Percentiles rank a stretch among this genome's conserved stretches.
These are phyloP conservation scores for Leccinum pallidistipes DNA, from an alignment of 1,284 basidiomycete species.

Conservation along the genomic window DNA sequence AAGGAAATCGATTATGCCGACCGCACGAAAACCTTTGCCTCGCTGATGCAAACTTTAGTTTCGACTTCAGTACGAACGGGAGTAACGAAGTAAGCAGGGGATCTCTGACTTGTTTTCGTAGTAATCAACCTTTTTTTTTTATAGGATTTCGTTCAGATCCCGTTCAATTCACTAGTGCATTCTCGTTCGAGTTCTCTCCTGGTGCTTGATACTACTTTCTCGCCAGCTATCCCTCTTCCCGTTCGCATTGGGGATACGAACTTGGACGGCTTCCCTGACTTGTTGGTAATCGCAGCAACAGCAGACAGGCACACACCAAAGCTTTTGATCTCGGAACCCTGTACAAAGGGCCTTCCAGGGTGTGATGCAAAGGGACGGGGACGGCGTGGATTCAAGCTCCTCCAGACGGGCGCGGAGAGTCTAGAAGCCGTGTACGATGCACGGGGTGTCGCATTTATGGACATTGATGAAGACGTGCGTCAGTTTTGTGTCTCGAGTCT, in stretches of 20 bases:
- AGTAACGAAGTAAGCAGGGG: slow-evolving; percentile 55
- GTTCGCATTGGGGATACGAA: slow-evolving; percentile 90
- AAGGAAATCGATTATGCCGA: slow-evolving; percentile 65
- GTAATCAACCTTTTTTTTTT: neutral
- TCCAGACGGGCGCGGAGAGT: slow-evolving; percentile 61
- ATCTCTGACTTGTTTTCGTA: neutral
- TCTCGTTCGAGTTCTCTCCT: slow-evolving; percentile 60
- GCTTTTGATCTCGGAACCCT: slow-evolving; percentile 75
- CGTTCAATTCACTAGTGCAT: slow-evolving; percentile 56
- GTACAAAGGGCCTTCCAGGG: slow-evolving; percentile 55
- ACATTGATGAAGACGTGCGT: slow-evolving; percentile 94
- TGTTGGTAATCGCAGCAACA: slow-evolving; percentile 68
- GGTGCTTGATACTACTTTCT: slow-evolving; percentile 62
- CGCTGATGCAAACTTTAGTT: slow-evolving; percentile 79
- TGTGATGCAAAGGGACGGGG: slow-evolving; percentile 49
- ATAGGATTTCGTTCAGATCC: slow-evolving; percentile 69
- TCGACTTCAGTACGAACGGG: slow-evolving; percentile 59
- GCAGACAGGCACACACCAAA: slow-evolving; percentile 54
- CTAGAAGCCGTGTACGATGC: slow-evolving; percentile 78
- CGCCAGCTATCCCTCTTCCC: slow-evolving; percentile 70
- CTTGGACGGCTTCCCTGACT: slow-evolving; percentile 93
- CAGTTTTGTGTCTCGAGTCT: neutral
- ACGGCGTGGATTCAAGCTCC: slow-evolving; percentile 61
- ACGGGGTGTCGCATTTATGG: slow-evolving; percentile 78
- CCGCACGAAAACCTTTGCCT: slow-evolving; percentile 80